Base-by-base conservation (phyloP, 2,329 filamentous ascomycete species). In the Colletotrichum liriopes region DNA sequence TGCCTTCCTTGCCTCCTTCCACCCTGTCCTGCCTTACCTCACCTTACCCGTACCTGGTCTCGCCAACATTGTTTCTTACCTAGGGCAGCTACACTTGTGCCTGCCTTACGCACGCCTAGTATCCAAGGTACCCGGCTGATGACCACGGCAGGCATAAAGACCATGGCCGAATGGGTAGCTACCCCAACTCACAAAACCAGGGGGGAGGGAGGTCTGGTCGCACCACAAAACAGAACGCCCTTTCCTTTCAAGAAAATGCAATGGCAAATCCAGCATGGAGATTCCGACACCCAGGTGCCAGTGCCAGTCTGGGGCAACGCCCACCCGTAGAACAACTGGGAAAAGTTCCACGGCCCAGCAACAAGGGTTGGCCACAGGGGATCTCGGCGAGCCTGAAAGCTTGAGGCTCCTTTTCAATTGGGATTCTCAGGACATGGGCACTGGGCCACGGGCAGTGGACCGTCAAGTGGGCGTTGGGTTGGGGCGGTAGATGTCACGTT, bases 321-420 rank as follows among this genome's bases (percentile, higher is more conserved):
- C 61, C 61, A 64, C 61, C 49, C 41, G 29, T 61, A 29, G 58
- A 63, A 41, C 47, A 29, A 63, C 35, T 63, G 45, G 39, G 61
- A 45, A 55, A 45, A 41, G 51, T 39, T 67, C 65, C 58, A 45
- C 16, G 51, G 35, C 65, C 59, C 65, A 64, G 59, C 59, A 26
- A 59, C 65, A 39, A 55, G 69, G 65, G 65, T 68, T 37, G 9
- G 26, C 58, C 65, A 67, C 68, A 62, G 65, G 65, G 68, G 64
- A 37, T 43, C 52, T 63, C 51, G 29, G 16, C 43, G 37, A 62
- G 65, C 58, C 68, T 71, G 65, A 58, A 68, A 68, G 65, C 68
- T 67, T 68, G 43, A 43, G 35, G 60, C 51, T 54, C 54, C 52
- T 61, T 60, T 65, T 37, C 47, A 55, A 20, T 51, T 63, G 47